Base-by-base conservation (phyloP, 495 filamentous ascomycete species). In the Penicillium manginii region DNA sequence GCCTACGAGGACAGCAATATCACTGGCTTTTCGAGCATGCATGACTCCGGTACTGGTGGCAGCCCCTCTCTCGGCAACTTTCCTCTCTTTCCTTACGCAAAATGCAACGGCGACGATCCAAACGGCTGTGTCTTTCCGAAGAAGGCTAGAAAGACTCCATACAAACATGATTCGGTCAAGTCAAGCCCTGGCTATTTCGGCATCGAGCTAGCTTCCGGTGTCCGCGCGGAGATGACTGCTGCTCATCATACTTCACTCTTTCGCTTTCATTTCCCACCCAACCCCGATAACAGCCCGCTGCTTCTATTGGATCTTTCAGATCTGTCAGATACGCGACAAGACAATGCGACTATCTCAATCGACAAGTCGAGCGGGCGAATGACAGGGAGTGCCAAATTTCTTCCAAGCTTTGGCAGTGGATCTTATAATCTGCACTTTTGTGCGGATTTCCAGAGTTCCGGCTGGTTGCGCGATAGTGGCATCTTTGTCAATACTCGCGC, bases 41-140 rank as follows among this genome's bases (percentile, higher is more conserved):
- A 92, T 62, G 89, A 91, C 67, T 86, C 81, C 19, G 88, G 88
- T 3, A 91, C 86, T 21, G 88, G 88, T n/a, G 87, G 87, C 14
- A 85, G 83, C 31, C 86, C 88, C 1, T 88, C 84, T 33, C 75
- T 93, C 3, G 90, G 90, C 17, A 90, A 90, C 67, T 93, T 91
- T 55, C 81, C 89, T 39, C 73, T 92, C 4, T 92, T 93, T 57
- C 84, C 88, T 2, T 85, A 88, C 61, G 74, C 79, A 45, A 75
- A 81, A 43, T 93, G 90, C 62, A 77, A 78, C 0, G 77, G 75
- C 33, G 84, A 89, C 55, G 81, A 87, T 57, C 71, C 91, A 55
- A 78, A 91, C 71, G 80, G 80, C 21, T 93, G 89, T 65, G 73
- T 70, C 3, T 92, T 83, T 57, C 84, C 86, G 8, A 88, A 89